phyloP scores from a whole-genome alignment of 1,284 basidiomycete species.

The Chondrostereum purpureum region DNA sequence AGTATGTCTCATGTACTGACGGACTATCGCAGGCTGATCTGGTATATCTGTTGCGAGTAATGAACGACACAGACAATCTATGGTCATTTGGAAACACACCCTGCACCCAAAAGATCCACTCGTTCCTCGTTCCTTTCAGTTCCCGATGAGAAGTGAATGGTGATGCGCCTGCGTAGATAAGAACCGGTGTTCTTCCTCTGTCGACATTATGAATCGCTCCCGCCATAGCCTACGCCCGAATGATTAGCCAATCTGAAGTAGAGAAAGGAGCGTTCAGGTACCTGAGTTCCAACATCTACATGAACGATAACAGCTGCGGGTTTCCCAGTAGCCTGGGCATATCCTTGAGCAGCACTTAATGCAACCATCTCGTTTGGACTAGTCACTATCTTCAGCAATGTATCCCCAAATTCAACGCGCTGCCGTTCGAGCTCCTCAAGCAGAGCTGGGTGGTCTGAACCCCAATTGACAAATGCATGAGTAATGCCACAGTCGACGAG shows the following conservation, averaged over 20 bases:
- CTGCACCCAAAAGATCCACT: slow-evolving; percentile 70
- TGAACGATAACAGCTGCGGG: slow-evolving; percentile 69
- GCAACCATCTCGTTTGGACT: slow-evolving; percentile 76
- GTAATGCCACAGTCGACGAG: slow-evolving; percentile 58
- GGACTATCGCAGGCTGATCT: slow-evolving; percentile 60
- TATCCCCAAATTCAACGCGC: slow-evolving; percentile 27
- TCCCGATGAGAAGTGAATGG: slow-evolving; percentile 52
- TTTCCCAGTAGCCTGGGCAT: slow-evolving; percentile 56
- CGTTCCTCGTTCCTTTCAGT: slow-evolving; percentile 57
- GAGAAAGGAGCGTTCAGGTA: no score
- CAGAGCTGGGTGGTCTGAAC: slow-evolving; percentile 65
- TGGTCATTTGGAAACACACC: slow-evolving; percentile 27
- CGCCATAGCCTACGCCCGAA: slow-evolving; percentile 43
- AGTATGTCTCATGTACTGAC: slow-evolving; percentile 67
- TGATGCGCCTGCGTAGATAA: slow-evolving; percentile 67
- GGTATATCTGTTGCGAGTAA: slow-evolving; percentile 43
- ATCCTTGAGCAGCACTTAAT: slow-evolving; percentile 64
- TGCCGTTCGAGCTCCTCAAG: slow-evolving; percentile 62
- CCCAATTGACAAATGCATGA: slow-evolving; percentile 71
- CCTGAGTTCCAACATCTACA: slow-evolving; percentile 70
- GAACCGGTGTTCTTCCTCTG: slow-evolving; percentile 50
- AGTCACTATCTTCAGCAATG: slow-evolving; percentile 42
- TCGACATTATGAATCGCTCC: slow-evolving; percentile 71
- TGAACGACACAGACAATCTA: background rate
- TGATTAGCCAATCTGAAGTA: background rate